A percentile compares a stretch with the other conserved stretches of the same genome.
Evolutionary conservation across 495 filamentous ascomycete species (phyloP).

Genomic region (Usnea hakonensis): DNA sequence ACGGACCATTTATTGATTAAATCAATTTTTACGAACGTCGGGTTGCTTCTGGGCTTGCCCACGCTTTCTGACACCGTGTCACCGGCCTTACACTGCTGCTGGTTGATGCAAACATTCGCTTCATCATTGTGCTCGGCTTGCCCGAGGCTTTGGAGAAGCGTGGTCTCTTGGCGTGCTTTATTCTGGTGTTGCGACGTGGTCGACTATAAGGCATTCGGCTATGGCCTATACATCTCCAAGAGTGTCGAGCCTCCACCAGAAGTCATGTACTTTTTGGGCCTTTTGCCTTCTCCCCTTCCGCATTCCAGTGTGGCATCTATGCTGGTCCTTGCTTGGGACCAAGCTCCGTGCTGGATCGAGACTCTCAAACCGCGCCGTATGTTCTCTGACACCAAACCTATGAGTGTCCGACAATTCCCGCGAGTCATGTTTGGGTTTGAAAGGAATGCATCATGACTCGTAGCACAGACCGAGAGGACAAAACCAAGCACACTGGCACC

Average conservation of each 20-base stretch:
- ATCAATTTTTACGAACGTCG: constrained; percentile 64
- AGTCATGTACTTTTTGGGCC: too few species aligned
- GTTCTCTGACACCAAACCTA: neutral
- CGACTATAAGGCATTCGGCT: too few species aligned
- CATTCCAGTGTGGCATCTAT: too few species aligned
- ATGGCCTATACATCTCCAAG: too few species aligned
- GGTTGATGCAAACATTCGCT: constrained; percentile 68
- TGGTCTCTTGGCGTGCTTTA: neutral
- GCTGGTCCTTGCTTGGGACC: too few species aligned
- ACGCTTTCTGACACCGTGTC: constrained; percentile 67
- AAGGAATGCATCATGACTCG: neutral
- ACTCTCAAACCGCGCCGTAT: neutral
- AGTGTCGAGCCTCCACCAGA: too few species aligned
- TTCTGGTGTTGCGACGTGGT: too few species aligned
- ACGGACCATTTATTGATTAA: constrained; percentile 74
- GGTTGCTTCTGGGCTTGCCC: constrained; percentile 72
- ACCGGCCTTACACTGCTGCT: constrained; percentile 81
- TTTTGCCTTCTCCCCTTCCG: too few species aligned
- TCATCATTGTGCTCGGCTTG: constrained; percentile 49
- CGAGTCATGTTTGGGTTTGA: neutral
- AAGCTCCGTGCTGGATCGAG: too few species aligned
- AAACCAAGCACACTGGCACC: too few species aligned
- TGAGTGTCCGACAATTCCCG: neutral
- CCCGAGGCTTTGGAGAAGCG: constrained; percentile 57
- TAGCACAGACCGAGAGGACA: neutral